Evolutionary conservation across 108 stramenopile genomes (phyloP).

Genomic region (Discostella pseudostelligera): DNA sequence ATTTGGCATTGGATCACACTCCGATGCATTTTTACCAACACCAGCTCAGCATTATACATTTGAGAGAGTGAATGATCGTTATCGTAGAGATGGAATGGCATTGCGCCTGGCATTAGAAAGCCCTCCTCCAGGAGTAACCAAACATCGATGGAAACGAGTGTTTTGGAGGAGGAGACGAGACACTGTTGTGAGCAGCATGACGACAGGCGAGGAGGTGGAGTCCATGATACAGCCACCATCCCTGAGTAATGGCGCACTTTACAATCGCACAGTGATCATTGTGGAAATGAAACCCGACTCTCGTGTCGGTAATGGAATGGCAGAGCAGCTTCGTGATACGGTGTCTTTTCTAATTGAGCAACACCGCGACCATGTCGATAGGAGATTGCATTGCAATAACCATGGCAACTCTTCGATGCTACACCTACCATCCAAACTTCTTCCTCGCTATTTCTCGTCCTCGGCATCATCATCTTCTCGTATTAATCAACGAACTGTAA

Average conservation of each 20-base stretch:
- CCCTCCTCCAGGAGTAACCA: constrained; percentile 52
- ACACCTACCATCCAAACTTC: not conserved
- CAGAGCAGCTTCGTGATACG: constrained; percentile 59
- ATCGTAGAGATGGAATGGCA: constrained; percentile 59
- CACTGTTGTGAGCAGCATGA: constrained; percentile 9
- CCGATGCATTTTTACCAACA: constrained; percentile 50
- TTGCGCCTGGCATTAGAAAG: constrained; percentile 45
- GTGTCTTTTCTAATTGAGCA: constrained; percentile 66
- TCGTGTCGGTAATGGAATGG: constrained; percentile 42
- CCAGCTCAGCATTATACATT: constrained; percentile 78
- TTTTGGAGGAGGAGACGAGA: constrained; percentile 35
- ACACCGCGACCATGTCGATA: constrained; percentile 56
- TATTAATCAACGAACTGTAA: constrained; percentile 18
- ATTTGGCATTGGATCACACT: constrained; percentile 42
- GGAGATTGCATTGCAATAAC: constrained; percentile 14
- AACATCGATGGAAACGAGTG: constrained; percentile 27
- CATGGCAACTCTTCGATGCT: not conserved
- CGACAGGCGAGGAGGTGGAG: constrained; percentile 4
- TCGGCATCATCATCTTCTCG: constrained; percentile 11
- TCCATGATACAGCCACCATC: constrained; percentile 11
- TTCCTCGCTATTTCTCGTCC: constrained; percentile 4
- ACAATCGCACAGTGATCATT: constrained; percentile 66
- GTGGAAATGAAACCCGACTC: constrained; percentile 55
- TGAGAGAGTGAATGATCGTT: constrained; percentile 82
- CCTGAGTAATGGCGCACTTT: constrained; percentile 29